phyloP scores from a whole-genome alignment of 1,139 yeast species.

The Zygoascus hellenicus region DNA sequence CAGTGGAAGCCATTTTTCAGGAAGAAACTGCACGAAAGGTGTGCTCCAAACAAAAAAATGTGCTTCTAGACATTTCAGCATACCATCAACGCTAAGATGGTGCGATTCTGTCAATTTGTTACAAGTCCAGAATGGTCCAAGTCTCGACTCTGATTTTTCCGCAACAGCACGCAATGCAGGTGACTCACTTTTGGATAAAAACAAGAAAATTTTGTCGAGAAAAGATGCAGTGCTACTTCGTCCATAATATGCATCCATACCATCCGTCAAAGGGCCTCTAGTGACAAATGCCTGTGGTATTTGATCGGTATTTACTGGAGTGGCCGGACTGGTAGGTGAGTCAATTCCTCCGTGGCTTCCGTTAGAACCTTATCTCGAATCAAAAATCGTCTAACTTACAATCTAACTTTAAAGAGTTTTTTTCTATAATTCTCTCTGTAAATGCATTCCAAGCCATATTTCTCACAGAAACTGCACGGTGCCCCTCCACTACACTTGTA shows the following conservation, averaged over 20 bases:
- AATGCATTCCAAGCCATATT: too few relatives aligned
- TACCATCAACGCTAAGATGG: conserved; percentile 9
- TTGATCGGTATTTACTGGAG: background rate
- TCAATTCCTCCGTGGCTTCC: too few relatives aligned
- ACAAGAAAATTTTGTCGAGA: conserved; percentile 1
- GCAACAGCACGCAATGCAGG: conserved; percentile 5
- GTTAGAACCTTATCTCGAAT: too few relatives aligned
- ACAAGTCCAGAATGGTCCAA: conserved; percentile 2
- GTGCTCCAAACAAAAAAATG: conserved; percentile 8
- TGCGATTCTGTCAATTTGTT: background rate
- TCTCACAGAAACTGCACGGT: too few relatives aligned
- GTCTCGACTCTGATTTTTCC: background rate
- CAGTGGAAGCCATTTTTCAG: conserved; percentile 12
- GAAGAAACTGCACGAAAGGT: conserved; percentile 8
- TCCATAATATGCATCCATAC: conserved; percentile 6
- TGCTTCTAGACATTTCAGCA: conserved; percentile 10
- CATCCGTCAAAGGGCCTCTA: background rate
- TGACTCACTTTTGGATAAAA: conserved; percentile 5
- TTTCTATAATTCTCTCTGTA: too few relatives aligned
- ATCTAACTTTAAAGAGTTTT: conserved; percentile 27
- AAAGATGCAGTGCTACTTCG: conserved; percentile 3
- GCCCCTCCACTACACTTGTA: too few relatives aligned
- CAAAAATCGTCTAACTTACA: conserved; percentile 7
- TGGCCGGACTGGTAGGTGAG: too few relatives aligned
- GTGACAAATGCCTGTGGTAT: background rate